Conservation (phyloP, 2,329 filamentous ascomycete genomes). For the Chaetomium globosum region DNA sequence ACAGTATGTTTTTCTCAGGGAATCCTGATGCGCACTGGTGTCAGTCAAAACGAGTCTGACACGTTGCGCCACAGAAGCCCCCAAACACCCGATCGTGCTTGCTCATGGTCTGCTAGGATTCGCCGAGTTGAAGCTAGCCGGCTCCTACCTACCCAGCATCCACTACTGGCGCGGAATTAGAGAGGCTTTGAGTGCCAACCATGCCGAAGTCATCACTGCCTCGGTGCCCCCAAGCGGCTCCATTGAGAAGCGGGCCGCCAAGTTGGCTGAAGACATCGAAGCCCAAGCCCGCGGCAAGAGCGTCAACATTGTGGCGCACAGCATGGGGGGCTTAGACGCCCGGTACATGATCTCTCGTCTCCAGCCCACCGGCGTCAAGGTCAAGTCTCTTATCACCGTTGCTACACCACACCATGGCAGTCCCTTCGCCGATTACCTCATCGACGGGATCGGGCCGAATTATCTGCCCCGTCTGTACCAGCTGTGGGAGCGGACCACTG, state of each 20-base stretch:
- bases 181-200: slow-evolving; percentile 57
- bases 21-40: not conserved
- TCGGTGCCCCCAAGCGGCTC: slow-evolving; percentile 63
- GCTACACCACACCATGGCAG: slow-evolving; percentile 60
- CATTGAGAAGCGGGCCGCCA: slow-evolving; percentile 62
- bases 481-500: slow-evolving; percentile 52
- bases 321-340: slow-evolving; percentile 67
- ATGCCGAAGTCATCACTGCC: slow-evolving; percentile 60
- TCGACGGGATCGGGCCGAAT: slow-evolving; percentile 51
- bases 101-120: slow-evolving; percentile 68
- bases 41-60: slow-evolving; percentile 23
- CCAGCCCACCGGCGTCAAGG: slow-evolving; percentile 49
- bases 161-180: slow-evolving; percentile 68
- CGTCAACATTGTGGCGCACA: slow-evolving; percentile 77
- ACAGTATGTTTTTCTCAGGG: slow-evolving; percentile 25
- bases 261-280: slow-evolving; percentile 59
- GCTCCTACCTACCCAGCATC: slow-evolving; percentile 55
- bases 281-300: slow-evolving; percentile 51
- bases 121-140: slow-evolving; percentile 56
- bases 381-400: slow-evolving; percentile 58
- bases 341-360: slow-evolving; percentile 66
- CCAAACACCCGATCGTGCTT: slow-evolving; percentile 64
- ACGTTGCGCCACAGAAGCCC: slow-evolving; percentile 48
- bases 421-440: slow-evolving; percentile 57
- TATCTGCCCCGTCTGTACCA: slow-evolving; percentile 59